Percentiles rank a stretch among this genome's conserved stretches.
Conservation (phyloP, 352 stramenopile genomes). For the Lagenidium giganteum region DNA sequence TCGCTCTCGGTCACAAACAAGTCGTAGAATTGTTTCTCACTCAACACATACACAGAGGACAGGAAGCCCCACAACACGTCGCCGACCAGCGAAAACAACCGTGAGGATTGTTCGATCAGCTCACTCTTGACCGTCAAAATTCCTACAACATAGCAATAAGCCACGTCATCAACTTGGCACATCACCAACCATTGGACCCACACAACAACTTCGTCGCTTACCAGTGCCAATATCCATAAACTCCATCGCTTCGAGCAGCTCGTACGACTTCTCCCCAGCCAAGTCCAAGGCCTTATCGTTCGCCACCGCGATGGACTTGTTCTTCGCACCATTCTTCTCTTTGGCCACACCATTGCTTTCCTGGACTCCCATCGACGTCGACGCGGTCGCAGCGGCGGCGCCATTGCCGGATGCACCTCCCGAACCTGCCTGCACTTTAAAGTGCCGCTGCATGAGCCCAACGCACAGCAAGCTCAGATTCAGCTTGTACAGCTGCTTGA, state of each 20-base stretch:
- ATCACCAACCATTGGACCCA: too few relatives aligned
- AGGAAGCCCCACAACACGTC: constrained; percentile 65
- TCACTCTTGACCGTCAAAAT: constrained; percentile 85
- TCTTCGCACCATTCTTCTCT: too few relatives aligned
- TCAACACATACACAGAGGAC: constrained; percentile 54
- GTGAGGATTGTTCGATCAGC: constrained; percentile 56
- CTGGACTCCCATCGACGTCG: background rate
- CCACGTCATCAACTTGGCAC: too few relatives aligned
- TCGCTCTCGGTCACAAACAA: constrained; percentile 79
- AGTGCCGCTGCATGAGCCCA: constrained; percentile 75
- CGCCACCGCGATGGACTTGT: too few relatives aligned
- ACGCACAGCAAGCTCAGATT: constrained; percentile 81
- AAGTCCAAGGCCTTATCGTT: constrained; percentile 2
- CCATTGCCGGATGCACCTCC: constrained; percentile 13
- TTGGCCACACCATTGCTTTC: too few relatives aligned
- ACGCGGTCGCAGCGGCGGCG: background rate
- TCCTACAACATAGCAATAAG: constrained; percentile 17
- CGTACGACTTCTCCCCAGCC: constrained; percentile 63
- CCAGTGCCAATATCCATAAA: constrained; percentile 86
- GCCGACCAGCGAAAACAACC: constrained; percentile 60
- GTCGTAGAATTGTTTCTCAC: constrained; percentile 51
- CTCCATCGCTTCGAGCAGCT: constrained; percentile 84
- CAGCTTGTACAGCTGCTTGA: constrained; percentile 87
- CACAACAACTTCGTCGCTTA: too few relatives aligned
- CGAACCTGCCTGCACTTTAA: too few relatives aligned